These are phyloP conservation scores for Lonicera japonica DNA, from an alignment of 129 eudicot species.

Conservation along the genomic window DNA sequence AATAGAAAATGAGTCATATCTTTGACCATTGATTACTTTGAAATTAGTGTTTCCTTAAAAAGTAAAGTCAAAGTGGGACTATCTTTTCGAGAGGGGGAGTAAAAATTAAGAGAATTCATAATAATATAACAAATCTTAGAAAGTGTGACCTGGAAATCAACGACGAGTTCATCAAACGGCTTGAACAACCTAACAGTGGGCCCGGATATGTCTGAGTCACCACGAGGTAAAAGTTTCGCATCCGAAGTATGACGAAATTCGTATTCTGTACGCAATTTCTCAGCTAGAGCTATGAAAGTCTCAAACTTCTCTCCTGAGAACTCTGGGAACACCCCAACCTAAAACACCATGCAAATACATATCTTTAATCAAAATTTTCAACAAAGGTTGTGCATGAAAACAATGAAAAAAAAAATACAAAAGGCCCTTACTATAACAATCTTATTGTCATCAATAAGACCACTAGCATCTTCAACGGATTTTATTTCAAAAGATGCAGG, in stretches of 20 bases:
- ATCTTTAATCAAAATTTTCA: background rate
- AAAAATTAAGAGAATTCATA: too few relatives aligned
- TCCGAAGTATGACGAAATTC: slow-evolving; percentile 77
- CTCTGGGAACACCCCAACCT: slow-evolving; percentile 90
- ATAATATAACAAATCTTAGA: background rate
- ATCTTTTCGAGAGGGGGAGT: too few relatives aligned
- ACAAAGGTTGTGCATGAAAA: background rate
- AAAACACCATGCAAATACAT: slow-evolving; percentile 9
- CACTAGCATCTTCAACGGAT: slow-evolving; percentile 55
- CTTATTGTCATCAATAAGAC: slow-evolving; percentile 43
- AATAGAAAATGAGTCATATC: too few relatives aligned
- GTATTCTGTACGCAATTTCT: slow-evolving; percentile 57
- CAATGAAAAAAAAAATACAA: background rate
- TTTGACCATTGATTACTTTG: too few relatives aligned
- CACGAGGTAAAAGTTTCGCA: slow-evolving; percentile 73
- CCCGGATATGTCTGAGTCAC: slow-evolving; percentile 60
- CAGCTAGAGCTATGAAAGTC: slow-evolving; percentile 61
- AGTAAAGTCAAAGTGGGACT: too few relatives aligned
- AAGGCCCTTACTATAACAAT: slow-evolving; percentile 61
- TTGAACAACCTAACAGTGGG: slow-evolving; percentile 75
- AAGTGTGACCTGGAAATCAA: slow-evolving; percentile 58
- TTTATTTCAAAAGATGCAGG: slow-evolving; percentile 66
- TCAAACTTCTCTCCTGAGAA: slow-evolving; percentile 74
- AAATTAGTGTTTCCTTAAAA: too few relatives aligned
- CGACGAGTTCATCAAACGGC: slow-evolving; percentile 91